phyloP scores from a whole-genome alignment of 2,329 filamentous ascomycete genomes.

The Pseudogymnoascus destructans region DNA sequence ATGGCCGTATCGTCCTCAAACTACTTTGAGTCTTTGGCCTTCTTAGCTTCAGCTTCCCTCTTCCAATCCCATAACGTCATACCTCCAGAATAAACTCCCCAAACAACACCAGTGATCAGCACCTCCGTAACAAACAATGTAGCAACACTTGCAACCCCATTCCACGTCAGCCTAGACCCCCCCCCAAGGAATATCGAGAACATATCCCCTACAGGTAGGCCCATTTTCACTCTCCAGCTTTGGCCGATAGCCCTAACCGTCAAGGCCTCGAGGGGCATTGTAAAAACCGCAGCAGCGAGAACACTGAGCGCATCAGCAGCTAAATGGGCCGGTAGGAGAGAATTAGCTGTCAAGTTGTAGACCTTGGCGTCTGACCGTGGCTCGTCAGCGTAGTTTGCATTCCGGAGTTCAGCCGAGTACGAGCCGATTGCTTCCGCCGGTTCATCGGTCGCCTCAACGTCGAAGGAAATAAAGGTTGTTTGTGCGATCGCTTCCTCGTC shows the following conservation, averaged over 20 bases:
- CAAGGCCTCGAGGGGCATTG: slow-evolving; percentile 24
- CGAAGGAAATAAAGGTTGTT: slow-evolving; percentile 25
- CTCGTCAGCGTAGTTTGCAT: slow-evolving; percentile 21
- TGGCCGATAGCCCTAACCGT: slow-evolving; percentile 23
- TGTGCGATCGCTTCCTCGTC: slow-evolving; percentile 24
- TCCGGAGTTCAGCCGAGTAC: slow-evolving; percentile 27
- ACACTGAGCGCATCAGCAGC: slow-evolving; percentile 24
- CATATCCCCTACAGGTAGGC: background rate
- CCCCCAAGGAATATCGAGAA: background rate
- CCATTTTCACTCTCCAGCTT: background rate
- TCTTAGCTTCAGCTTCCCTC: background rate
- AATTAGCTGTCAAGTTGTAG: slow-evolving; percentile 25
- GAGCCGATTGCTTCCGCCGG: slow-evolving; percentile 14
- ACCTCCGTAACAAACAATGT: background rate
- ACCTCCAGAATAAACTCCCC: background rate
- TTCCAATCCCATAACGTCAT: background rate
- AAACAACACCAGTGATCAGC: background rate
- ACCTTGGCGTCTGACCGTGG: slow-evolving; percentile 10
- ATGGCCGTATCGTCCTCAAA: background rate
- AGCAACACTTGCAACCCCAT: background rate
- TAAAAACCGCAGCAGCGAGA: slow-evolving; percentile 19
- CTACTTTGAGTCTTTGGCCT: background rate
- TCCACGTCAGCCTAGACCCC: background rate
- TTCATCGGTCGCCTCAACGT: slow-evolving; percentile 23
- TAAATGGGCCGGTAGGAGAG: slow-evolving; percentile 25